phyloP scores from a whole-genome alignment of 805 yeast genomes.

The Candida odintsovae region DNA sequence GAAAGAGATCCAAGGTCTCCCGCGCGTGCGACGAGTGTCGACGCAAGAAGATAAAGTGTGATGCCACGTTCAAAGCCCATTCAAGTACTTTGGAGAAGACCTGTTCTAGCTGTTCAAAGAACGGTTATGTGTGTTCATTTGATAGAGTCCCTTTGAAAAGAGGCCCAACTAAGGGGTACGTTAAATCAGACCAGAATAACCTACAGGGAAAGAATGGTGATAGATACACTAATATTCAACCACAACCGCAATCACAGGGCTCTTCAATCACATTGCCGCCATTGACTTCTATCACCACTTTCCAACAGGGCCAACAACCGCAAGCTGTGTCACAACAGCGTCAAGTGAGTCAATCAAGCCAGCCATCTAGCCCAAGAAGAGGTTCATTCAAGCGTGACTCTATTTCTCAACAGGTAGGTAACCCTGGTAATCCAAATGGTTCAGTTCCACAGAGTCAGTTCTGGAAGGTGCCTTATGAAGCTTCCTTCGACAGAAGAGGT shows the following conservation, averaged over 20 bases:
- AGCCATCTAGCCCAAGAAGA: slow-evolving; percentile 6
- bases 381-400: neutral
- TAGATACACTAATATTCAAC: slow-evolving; percentile 3
- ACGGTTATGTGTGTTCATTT: slow-evolving; percentile 58
- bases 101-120: slow-evolving; percentile 60
- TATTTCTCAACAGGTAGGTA: neutral
- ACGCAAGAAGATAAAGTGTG: slow-evolving; percentile 65
- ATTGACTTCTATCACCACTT: slow-evolving; percentile 7
- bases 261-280: slow-evolving; percentile 7
- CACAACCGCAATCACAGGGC: slow-evolving; percentile 1
- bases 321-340: slow-evolving; percentile 5
- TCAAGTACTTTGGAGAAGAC: slow-evolving; percentile 42
- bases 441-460: slow-evolving; percentile 21
- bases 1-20: slow-evolving; percentile 68
- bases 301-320: slow-evolving; percentile 5
- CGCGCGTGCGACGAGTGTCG: slow-evolving; percentile 81
- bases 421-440: slow-evolving; percentile 3
- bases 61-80: slow-evolving; percentile 45
- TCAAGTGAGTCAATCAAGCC: neutral
- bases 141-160: slow-evolving; percentile 69
- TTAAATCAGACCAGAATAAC: slow-evolving; percentile 21
- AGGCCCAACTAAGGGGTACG: slow-evolving; percentile 74
- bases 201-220: neutral
- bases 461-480: slow-evolving; percentile 26
- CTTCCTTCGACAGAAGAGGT: slow-evolving; percentile 22